Percentiles rank a stretch among this genome's conserved stretches.
phyloP scores from a whole-genome alignment of 768 basidiomycete genomes.

The Gloeophyllum trabeum region DNA sequence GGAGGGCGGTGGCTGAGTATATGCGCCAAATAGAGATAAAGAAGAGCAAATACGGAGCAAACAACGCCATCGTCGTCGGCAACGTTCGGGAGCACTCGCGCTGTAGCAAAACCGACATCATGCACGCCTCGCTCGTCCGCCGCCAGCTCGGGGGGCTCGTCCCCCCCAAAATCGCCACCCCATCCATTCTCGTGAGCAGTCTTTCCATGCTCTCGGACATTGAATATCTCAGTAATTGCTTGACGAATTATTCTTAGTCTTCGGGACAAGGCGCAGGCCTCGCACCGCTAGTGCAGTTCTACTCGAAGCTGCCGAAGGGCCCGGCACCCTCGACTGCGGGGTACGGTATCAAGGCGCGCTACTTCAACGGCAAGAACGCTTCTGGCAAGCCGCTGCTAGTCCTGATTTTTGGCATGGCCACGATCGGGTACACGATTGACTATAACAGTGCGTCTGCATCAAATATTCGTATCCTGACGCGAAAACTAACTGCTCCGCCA shows the following conservation, averaged over 20 bases:
- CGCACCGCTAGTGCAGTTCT: conserved; percentile 83
- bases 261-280: conserved; percentile 76
- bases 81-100: background rate
- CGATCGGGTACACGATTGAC: conserved; percentile 78
- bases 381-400: conserved; percentile 57
- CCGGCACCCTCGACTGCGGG: conserved; percentile 44
- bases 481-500: background rate
- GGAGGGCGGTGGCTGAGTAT: no score
- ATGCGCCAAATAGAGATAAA: no score
- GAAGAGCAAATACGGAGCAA: background rate
- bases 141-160: conserved; percentile 78
- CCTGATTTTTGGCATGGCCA: conserved; percentile 56
- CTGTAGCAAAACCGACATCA: conserved; percentile 14
- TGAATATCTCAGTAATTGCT: background rate
- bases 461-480: background rate
- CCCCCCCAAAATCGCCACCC: conserved; percentile 93
- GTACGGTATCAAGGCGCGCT: conserved; percentile 67
- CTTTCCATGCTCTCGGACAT: background rate
- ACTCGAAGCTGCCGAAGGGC: conserved; percentile 94
- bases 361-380: conserved; percentile 81
- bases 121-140: conserved; percentile 79
- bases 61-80: background rate
- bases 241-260: conserved; percentile 32
- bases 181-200: conserved; percentile 67
- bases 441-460: conserved; percentile 64